These are phyloP conservation scores for Globisporangium heterothallicum DNA, from an alignment of 352 stramenopile species.

Conservation along the genomic window DNA sequence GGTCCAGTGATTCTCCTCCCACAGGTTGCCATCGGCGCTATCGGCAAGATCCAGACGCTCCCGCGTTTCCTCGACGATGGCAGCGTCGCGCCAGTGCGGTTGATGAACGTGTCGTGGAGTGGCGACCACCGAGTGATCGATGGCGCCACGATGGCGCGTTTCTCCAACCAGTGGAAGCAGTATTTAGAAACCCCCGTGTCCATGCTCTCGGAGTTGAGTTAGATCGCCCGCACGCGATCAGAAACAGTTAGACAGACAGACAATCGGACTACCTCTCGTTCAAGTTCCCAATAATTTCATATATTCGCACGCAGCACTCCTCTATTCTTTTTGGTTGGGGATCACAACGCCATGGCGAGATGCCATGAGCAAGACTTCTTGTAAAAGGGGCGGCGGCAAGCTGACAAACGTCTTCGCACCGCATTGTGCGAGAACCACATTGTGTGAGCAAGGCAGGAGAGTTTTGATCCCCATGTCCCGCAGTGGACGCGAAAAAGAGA, in stretches of 20 bases:
- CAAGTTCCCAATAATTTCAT: no score
- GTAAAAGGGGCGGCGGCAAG: constrained; percentile 52
- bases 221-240: no score
- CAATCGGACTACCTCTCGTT: no score
- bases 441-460: no score
- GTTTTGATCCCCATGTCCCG: no score
- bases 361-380: constrained; percentile 67
- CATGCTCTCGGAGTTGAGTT: constrained; percentile 90
- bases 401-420: constrained; percentile 49
- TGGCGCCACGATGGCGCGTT: constrained; percentile 96
- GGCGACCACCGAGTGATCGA: constrained; percentile 98
- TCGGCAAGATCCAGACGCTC: constrained; percentile 95
- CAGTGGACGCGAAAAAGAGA: no score
- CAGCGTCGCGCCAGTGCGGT: constrained; percentile 75
- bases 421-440: no score
- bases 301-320: no score
- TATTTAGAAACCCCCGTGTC: constrained; percentile 93
- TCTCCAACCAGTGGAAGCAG: constrained; percentile 95
- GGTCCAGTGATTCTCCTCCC: constrained; percentile 93
- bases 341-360: constrained; percentile 64
- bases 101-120: constrained; percentile 98
- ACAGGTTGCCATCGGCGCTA: constrained; percentile 96
- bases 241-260: not conserved
- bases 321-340: constrained; percentile 39
- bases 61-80: constrained; percentile 90